A percentile compares a stretch with the other conserved stretches of the same genome.
phyloP scores from a whole-genome alignment of 208 protist genomes.

The Trypanosoma lewisi region DNA sequence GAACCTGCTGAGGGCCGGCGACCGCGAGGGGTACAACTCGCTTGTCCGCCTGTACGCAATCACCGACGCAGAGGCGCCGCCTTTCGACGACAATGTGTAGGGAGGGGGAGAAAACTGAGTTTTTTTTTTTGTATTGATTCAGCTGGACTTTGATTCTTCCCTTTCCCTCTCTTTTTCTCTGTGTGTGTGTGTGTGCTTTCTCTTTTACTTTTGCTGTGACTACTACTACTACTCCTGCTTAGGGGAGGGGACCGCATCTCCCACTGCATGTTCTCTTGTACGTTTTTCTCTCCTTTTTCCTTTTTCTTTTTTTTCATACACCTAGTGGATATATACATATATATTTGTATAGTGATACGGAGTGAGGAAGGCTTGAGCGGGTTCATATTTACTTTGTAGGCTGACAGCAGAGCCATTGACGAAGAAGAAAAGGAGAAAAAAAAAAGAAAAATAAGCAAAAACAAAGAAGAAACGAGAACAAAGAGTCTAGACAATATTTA shows the following conservation, averaged over 20 bases:
- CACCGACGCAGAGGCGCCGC: constrained; percentile 58
- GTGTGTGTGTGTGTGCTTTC: neutral
- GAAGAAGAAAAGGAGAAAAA: neutral
- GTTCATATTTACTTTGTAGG: too few relatives aligned
- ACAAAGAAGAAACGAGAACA: neutral
- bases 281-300: neutral
- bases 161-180: constrained; percentile 5
- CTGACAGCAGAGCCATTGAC: neutral
- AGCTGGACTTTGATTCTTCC: constrained; percentile 20
- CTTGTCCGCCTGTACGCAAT: constrained; percentile 78
- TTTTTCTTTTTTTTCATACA: neutral
- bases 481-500: constrained; percentile 9
- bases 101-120: neutral
- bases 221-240: too few relatives aligned
- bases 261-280: neutral
- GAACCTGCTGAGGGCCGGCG: constrained; percentile 79
- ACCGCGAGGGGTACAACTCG: constrained; percentile 57
- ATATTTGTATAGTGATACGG: neutral
- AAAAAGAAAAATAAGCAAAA: neutral
- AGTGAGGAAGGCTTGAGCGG: too few relatives aligned
- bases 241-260: too few relatives aligned
- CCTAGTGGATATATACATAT: neutral
- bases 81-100: constrained; percentile 31
- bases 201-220: too few relatives aligned
- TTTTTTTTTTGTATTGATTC: constrained; percentile 15